Base-by-base conservation (phyloP, 129 eudicot species). In the Tanacetum coccineum region DNA sequence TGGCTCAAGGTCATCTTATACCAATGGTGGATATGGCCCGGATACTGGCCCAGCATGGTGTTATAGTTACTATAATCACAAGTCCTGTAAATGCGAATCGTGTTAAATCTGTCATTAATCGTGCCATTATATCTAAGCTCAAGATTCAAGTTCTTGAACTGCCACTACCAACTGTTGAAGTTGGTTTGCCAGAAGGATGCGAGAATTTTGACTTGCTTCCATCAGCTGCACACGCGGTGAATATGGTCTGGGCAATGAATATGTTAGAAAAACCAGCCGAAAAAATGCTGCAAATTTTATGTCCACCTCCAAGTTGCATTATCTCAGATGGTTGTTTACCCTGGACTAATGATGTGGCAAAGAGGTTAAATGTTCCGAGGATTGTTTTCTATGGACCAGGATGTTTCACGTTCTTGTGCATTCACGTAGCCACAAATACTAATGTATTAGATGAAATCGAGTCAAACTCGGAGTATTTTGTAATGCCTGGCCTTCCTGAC, bases 1-100 rank as follows among this genome's bases (percentile, higher is more conserved):
- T 72, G 71, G 78, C 76, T 4, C 54, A 64, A 2, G 74, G 86
- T 36, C 82, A 81, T 73, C 70, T 78, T 75, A 64, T 78, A 32
- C 87, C 83, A 0, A 59, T 73, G 36, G 48, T 79, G 1, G 78
- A 78, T 63, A 61, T 71, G 11, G 81, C 75, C 44, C 45, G 56
- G 11, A 76, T 78, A 17, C 68, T 82, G 15, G 77, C 83, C 11
- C 18, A 79, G 1, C 78, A 80, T 0, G 80, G 57, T 30, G 71
- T 64, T 7, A 71, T 67, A 14, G 13, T 72, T 36, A 82, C 83
- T 76, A 62, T 82, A 6, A 68, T 82, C 61, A 78, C 87, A 61
- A 82, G 80, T 51, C 83, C 81, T 9, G 12, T 32, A 58, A 81
- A 77, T 19, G 76, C 76, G 11, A 11, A 18, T 32, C 57, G 60